These are phyloP conservation scores for Adenanthera pavonina DNA, from an alignment of 306 rosid species.

Conservation along the genomic window DNA sequence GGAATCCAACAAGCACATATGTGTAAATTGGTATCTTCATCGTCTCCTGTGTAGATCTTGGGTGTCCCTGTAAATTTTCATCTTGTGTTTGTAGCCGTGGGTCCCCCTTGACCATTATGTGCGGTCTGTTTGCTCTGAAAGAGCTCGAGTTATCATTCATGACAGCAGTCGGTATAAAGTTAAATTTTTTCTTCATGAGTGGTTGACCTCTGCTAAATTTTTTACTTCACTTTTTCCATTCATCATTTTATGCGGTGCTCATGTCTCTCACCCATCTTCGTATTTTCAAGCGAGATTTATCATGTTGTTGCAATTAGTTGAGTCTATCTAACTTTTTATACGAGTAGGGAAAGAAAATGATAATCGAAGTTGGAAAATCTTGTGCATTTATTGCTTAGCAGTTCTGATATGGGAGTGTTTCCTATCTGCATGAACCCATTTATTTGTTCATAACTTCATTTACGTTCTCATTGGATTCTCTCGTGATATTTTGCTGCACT, in stretches of 20 bases:
- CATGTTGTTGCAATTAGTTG: background rate
- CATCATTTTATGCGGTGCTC: slow-evolving; percentile 11
- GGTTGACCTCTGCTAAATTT: slow-evolving; percentile 33
- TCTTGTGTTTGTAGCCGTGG: slow-evolving; percentile 41
- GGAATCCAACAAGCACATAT: background rate
- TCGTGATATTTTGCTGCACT: slow-evolving; percentile 52
- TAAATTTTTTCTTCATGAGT: slow-evolving; percentile 30
- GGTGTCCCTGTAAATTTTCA: slow-evolving; percentile 46
- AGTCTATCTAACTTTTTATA: background rate
- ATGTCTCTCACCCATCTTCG: background rate
- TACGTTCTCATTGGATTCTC: slow-evolving; percentile 74
- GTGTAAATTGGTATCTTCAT: slow-evolving; percentile 16
- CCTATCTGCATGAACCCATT: slow-evolving; percentile 65
- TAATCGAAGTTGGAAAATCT: slow-evolving; percentile 37
- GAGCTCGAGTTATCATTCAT: slow-evolving; percentile 46
- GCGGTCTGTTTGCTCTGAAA: slow-evolving; percentile 38
- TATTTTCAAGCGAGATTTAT: slow-evolving; percentile 24
- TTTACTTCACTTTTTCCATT: slow-evolving; percentile 29
- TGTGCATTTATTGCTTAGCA: slow-evolving; percentile 53
- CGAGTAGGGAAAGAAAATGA: background rate
- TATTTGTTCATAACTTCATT: slow-evolving; percentile 45
- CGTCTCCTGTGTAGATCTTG: slow-evolving; percentile 23
- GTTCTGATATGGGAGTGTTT: slow-evolving; percentile 59
- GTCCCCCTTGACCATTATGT: slow-evolving; percentile 50
- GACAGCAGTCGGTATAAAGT: slow-evolving; percentile 42